Base-by-base conservation (phyloP, 2,329 filamentous ascomycete genomes). In the Alternaria sp. region DNA sequence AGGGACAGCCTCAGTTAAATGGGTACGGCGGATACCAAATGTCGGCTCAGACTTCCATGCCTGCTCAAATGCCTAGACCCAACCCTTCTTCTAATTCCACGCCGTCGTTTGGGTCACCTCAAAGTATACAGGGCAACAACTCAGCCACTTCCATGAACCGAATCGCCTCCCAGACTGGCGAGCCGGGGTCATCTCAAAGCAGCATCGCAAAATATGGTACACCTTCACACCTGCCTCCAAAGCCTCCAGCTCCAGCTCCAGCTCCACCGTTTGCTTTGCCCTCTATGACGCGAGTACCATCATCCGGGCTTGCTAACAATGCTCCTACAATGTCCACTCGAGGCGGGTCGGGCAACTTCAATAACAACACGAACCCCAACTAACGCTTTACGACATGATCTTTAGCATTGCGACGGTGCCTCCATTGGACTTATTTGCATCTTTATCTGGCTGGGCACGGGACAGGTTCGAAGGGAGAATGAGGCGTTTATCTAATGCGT, bases 161-260 rank as follows among this genome's bases (percentile, higher is more conserved):
- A 41, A 73, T 74, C 41, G 63, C 70, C 6, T 70, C 71, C 4
- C 74, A 76, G 32, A 50, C 67, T 20, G 59, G 66, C 28, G 65
- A 69, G 22, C 62, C 68, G 20, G 58, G 46, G 22, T 62, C 71
- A 4, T 62, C 71, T 7, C 67, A 71, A 59, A 85, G 80, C 70
- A 83, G 82, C 66, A 84, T 86, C 54, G 83, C 85, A n/a, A 86
- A 86, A 66, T 87, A 84, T 75, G 85, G 85, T 30, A 84, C 84
- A 32, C 83, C 85, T 5, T 77, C 85, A 16, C 84, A 84, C 52
- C 76, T 87, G 44, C 85, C 85, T 48, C 81, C 84, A 10, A 87
- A 86, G 68, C 85, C 85, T 36, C 85, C 85, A 41, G 82, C 84
- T 48, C 76, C 82, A 3, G 74, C 60, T 14, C 62, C 62, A 22